These are phyloP conservation scores for Colletotrichum australisinense DNA, from an alignment of 2,329 filamentous ascomycete genomes.

Conservation along the genomic window DNA sequence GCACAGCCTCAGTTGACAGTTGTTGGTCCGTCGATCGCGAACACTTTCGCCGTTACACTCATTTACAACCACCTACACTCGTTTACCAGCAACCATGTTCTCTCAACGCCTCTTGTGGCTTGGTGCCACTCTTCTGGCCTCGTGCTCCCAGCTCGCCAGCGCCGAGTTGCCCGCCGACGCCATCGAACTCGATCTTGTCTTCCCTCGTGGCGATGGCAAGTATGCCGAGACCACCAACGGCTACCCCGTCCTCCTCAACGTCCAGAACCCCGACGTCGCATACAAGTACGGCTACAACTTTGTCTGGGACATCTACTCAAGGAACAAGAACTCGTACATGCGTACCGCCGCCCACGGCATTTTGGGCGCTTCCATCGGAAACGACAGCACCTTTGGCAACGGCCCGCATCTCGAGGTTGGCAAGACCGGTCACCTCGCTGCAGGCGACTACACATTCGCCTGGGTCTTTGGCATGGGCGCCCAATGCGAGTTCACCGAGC, in stretches of 20 bases:
- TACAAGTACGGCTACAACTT: slow-evolving; percentile 35
- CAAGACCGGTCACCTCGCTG: slow-evolving; percentile 25
- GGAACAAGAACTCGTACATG: slow-evolving; percentile 29
- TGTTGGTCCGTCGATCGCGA: slow-evolving; percentile 4
- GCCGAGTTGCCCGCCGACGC: slow-evolving; percentile 33
- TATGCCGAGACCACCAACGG: slow-evolving; percentile 30
- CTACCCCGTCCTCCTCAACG: slow-evolving; percentile 31
- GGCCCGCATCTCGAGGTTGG: slow-evolving; percentile 27
- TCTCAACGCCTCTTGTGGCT: slow-evolving; percentile 21
- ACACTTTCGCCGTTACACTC: slow-evolving; percentile 14
- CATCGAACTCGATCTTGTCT: slow-evolving; percentile 34
- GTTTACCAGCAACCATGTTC: slow-evolving; percentile 2
- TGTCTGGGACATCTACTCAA: slow-evolving; percentile 33
- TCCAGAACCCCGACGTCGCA: slow-evolving; percentile 33
- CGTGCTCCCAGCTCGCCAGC: slow-evolving; percentile 9
- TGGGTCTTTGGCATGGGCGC: slow-evolving; percentile 32
- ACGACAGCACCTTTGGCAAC: slow-evolving; percentile 30
- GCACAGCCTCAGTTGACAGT: slow-evolving; percentile 16
- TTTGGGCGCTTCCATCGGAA: slow-evolving; percentile 25
- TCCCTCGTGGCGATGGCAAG: slow-evolving; percentile 31
- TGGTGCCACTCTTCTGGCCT: slow-evolving; percentile 18
- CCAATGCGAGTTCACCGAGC: slow-evolving; percentile 33
- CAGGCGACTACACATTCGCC: slow-evolving; percentile 34
- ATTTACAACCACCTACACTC: neutral
- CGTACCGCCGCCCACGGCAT: slow-evolving; percentile 32